These are phyloP conservation scores for Leucosporidium creatinivorum DNA, from an alignment of 768 basidiomycete genomes.

Conservation along the genomic window DNA sequence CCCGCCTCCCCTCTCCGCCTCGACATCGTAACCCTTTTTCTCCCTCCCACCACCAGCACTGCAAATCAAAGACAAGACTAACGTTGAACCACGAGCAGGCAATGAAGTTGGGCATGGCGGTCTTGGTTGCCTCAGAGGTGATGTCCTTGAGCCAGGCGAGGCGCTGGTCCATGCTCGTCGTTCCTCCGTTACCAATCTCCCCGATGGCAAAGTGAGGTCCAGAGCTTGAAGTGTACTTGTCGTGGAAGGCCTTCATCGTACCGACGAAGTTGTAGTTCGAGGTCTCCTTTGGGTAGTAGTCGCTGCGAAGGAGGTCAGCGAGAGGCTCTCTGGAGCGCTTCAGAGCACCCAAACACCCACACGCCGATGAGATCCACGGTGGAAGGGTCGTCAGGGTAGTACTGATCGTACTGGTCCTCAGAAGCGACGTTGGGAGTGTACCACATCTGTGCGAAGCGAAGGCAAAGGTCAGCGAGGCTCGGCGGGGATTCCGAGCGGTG, in stretches of 20 bases:
- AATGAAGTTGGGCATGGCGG: constrained; percentile 25
- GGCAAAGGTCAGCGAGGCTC: neutral
- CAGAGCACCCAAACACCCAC: neutral
- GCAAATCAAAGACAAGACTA: neutral
- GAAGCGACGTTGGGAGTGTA: constrained; percentile 24
- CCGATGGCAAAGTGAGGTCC: constrained; percentile 36
- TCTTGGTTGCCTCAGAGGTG: constrained; percentile 4
- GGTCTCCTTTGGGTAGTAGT: constrained; percentile 33
- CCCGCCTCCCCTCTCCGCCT: neutral
- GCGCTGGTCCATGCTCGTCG: constrained; percentile 13
- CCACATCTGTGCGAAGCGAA: neutral
- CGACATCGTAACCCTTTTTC: too few relatives aligned
- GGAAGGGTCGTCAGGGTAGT: constrained; percentile 33
- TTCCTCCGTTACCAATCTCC: constrained; percentile 34
- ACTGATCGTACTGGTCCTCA: constrained; percentile 29
- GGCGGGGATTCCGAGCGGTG: neutral
- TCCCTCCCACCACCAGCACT: too few relatives aligned
- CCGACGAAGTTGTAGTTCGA: constrained; percentile 14
- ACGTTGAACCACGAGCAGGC: constrained; percentile 36
- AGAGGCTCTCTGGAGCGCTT: neutral
- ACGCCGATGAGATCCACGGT: constrained; percentile 35
- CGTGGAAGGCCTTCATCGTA: constrained; percentile 36
- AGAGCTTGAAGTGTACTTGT: constrained; percentile 22
- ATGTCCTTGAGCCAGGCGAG: constrained; percentile 30
- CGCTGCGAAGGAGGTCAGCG: neutral